phyloP scores from a whole-genome alignment of 768 basidiomycete species.

The Leccinum disarticulatum region DNA sequence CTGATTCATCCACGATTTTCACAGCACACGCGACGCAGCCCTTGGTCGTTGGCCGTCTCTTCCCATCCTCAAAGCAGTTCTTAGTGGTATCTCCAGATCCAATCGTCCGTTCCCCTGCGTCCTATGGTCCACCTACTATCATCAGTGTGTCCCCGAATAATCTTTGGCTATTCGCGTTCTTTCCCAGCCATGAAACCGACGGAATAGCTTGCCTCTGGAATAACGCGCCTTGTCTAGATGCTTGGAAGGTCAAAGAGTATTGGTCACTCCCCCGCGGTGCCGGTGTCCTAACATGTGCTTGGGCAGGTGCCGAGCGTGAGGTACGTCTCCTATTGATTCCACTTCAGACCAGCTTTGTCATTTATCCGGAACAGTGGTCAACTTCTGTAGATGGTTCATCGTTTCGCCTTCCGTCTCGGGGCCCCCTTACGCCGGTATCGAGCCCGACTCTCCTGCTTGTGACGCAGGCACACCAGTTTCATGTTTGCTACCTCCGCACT shows the following conservation, averaged over 20 bases:
- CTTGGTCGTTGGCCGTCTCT: slow-evolving; percentile 58
- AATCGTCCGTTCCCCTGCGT: slow-evolving; percentile 43
- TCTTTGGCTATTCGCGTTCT: slow-evolving; percentile 73
- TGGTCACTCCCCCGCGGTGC: slow-evolving; percentile 52
- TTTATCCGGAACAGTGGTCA: slow-evolving; percentile 49
- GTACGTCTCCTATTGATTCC: slow-evolving; percentile 34
- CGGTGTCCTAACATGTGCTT: slow-evolving; percentile 61
- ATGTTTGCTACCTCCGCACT: slow-evolving; percentile 54
- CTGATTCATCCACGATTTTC: slow-evolving; percentile 65
- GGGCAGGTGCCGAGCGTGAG: slow-evolving; percentile 62
- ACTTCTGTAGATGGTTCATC: slow-evolving; percentile 44
- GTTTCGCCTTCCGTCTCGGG: slow-evolving; percentile 56
- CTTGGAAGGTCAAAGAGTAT: slow-evolving; percentile 57
- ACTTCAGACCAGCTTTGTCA: neutral
- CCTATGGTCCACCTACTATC: slow-evolving; percentile 61
- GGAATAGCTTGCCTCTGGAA: slow-evolving; percentile 69
- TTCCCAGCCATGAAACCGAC: slow-evolving; percentile 55
- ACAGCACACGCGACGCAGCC: slow-evolving; percentile 65
- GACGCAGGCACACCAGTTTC: slow-evolving; percentile 59
- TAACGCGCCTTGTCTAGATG: slow-evolving; percentile 56
- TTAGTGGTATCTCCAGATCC: slow-evolving; percentile 52
- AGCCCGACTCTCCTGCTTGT: slow-evolving; percentile 60
- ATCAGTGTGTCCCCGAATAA: slow-evolving; percentile 60
- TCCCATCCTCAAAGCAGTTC: slow-evolving; percentile 70
- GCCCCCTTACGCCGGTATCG: slow-evolving; percentile 54